A percentile compares a stretch with the other conserved stretches of the same genome.
Evolutionary conservation across 2,329 filamentous ascomycete genomes (phyloP).

Genomic region (Ceratocystis smalleyi): DNA sequence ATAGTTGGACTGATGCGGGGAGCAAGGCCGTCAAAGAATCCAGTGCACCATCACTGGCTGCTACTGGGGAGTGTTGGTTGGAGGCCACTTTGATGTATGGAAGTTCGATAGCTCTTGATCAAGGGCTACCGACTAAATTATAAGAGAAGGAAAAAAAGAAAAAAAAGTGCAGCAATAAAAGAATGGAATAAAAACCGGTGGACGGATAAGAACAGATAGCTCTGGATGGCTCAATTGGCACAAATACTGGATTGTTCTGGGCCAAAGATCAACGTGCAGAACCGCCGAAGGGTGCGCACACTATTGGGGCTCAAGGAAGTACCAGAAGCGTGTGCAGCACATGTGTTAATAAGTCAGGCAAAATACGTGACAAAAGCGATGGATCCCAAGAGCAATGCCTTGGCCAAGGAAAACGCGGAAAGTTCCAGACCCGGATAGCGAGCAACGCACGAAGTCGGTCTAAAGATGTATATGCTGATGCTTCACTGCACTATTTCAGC

Average conservation of each 20-base stretch:
- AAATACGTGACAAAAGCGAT: not conserved
- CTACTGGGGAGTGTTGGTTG: conserved; percentile 27
- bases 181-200: not conserved
- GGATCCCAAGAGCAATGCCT: not conserved
- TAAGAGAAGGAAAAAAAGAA: conserved; percentile 6
- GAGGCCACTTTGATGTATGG: conserved; percentile 41
- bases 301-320: not conserved
- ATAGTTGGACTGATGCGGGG: conserved; percentile 33
- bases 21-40: conserved; percentile 41
- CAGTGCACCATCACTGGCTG: conserved; percentile 28
- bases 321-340: not conserved
- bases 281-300: not conserved
- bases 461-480: not conserved
- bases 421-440: not conserved
- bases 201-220: not conserved
- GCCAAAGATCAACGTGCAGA: not conserved
- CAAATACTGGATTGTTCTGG: not conserved
- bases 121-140: conserved; percentile 9
- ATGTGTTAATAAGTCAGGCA: not conserved
- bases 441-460: not conserved
- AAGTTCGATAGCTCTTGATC: conserved; percentile 11
- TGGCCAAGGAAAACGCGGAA: not conserved
- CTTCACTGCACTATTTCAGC: too few species aligned
- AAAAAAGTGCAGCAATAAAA: not conserved
- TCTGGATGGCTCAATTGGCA: conserved; percentile 6